Evolutionary conservation across 768 basidiomycete species (phyloP), one percentile per base, ranked within the genome.

Genomic region (Rhizopogon vesiculosus): DNA sequence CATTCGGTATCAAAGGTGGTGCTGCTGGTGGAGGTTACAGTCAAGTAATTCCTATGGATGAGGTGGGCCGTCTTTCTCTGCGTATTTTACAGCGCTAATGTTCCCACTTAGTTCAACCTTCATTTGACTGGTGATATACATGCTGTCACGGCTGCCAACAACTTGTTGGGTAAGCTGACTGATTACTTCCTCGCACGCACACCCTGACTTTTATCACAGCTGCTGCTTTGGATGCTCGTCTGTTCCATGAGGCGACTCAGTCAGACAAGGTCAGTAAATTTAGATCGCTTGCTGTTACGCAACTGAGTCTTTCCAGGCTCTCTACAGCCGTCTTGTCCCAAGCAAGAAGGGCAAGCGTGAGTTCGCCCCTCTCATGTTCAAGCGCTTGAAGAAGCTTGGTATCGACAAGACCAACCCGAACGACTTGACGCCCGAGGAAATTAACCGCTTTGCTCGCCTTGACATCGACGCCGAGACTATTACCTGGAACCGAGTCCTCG

Each of bases 1-100:
- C 96, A 0, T 99, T 98, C 69, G 96, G 96, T 62, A 97, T 99
- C 78, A 99, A 99, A 73, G 96, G 96, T 62, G 97, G 96, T 64
- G 96, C 96, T 39, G 96, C 96, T 42, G 96, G 97, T 41, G 96
- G 96, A 58, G 96, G 96, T 51, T 99, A 98, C 76, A 93, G 92
- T 68, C 95, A 97, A 68, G 91, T 99, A 65, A 98, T 98, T 73
- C 96, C 96, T 42, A 98, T 98, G 96, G 96, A 98, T 66, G 96
- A 98, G 76, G 89, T 89, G 60, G 53, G 70, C 57, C 15, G 4
- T 29, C 55, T 63, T 51, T 53, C 35, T 19, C 28, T 49, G 35
- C 31, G 9, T 50, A 22, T 8, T 29, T 42, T 42, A 7, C 19
- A 28, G 42, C 1, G 13, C 52, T 65, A 43, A 67, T 45, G 31